phyloP scores from a whole-genome alignment of 176 grass and related monocot genomes.

The Pontederia crassipes region DNA sequence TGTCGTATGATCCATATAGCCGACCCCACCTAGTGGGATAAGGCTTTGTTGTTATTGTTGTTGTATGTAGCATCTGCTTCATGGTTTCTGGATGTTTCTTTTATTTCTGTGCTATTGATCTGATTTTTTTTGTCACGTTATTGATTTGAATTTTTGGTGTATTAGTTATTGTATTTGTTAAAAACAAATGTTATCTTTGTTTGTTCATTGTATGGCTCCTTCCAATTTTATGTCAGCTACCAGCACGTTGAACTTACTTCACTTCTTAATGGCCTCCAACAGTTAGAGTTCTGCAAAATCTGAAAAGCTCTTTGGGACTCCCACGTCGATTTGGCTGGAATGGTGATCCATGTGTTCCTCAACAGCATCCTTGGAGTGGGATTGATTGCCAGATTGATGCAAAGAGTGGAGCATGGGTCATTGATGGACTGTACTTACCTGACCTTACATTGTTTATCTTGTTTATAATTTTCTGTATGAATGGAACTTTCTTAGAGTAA shows the following conservation, averaged over 20 bases:
- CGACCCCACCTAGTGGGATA: no score
- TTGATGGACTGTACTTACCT: constrained; percentile 87
- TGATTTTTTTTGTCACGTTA: no score
- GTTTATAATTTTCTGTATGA: neutral
- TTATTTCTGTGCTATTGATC: no score
- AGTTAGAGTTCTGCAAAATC: constrained; percentile 49
- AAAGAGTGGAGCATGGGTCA: constrained; percentile 53
- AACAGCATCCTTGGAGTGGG: constrained; percentile 95
- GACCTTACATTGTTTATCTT: constrained; percentile 24
- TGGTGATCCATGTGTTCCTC: constrained; percentile 88
- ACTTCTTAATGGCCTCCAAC: constrained; percentile 9
- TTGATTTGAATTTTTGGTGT: no score
- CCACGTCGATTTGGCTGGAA: constrained; percentile 97
- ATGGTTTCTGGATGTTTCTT: no score
- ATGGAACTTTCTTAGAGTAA: constrained; percentile 6
- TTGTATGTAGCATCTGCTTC: no score
- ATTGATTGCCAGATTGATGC: constrained; percentile 80
- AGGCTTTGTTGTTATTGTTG: no score
- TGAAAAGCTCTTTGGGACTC: constrained; percentile 71
- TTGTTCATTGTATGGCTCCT: no score
- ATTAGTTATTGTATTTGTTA: no score
- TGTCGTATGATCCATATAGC: no score
- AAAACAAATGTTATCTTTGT: no score
- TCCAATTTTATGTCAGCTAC: no score
- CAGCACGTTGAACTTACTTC: neutral